Base-by-base conservation (phyloP, 75 land plant genomes). In the Adiantum capillusveneris region DNA sequence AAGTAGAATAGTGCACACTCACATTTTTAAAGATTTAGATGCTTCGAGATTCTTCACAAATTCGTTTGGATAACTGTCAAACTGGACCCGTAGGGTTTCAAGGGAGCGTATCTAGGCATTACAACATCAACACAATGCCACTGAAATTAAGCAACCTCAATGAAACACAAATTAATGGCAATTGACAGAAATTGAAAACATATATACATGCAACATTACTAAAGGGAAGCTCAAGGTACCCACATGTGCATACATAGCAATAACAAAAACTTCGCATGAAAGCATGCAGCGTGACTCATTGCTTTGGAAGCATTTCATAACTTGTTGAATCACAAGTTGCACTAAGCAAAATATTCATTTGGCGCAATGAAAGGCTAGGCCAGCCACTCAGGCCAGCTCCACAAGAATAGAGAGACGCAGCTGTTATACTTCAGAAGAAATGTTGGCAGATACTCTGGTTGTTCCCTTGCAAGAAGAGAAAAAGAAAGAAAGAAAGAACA, bases 61-160 rank as follows among this genome's bases (percentile, higher is more conserved):
- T 14, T 82, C 99, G 31, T 44, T 67, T 18, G 99, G 99, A 73
- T 81, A 90, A 51, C 55, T 60, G 57, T 78, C 80, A 75, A 95
- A 95, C 17, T 81, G 77, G 39, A 62, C 64, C n/a, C 86, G 92
- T 27, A 95, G 49, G 45, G 80, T 80, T 43, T 79, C 96, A 39
- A 95, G 57, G n/a, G 96, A 84, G 20, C 86, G 79, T 57, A 95
- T 87, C 96, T 95, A 81, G 21, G 59, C 11, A 16, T 5, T 48
- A 41, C 43, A 41, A 41, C 20, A 18, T 11, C 6, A 20, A 20
- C 9, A 48, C 18, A 48, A 48, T 9, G 20, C n/a, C 44, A 48
- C 21, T 27, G 39, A 22, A 62, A 29, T 16, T 9, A 45, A 39
- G 19, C 22, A 22, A 42, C 28, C 18, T 46, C 17, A 2, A 27